These are phyloP conservation scores for Chrysanthemum makinoi DNA, from an alignment of 129 eudicot genomes.

Conservation along the genomic window DNA sequence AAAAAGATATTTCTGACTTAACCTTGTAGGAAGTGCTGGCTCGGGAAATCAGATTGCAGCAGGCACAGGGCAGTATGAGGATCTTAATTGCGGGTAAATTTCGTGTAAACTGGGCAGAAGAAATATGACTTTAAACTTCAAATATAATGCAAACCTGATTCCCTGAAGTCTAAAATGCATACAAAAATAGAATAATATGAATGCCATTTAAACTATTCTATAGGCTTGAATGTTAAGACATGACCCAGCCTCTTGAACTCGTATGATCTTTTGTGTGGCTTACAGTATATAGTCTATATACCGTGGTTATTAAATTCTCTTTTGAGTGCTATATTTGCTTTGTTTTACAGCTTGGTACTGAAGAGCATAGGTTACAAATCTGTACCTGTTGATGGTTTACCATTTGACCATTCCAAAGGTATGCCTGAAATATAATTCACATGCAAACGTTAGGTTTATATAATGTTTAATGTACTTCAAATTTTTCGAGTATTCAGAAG, in stretches of 20 bases:
- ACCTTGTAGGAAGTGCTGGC: slow-evolving; percentile 43
- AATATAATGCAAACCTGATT: neutral
- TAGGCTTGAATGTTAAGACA: neutral
- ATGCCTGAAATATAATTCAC: neutral
- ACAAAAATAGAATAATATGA: neutral
- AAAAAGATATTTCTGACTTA: neutral
- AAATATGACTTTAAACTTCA: neutral
- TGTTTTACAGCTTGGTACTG: slow-evolving; percentile 65
- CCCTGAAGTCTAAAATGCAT: slow-evolving; percentile 9
- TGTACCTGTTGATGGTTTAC: slow-evolving; percentile 74
- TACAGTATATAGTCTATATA: neutral
- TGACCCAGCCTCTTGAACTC: neutral
- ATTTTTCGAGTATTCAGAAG: no score
- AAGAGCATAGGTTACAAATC: slow-evolving; percentile 97
- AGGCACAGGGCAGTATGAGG: slow-evolving; percentile 72
- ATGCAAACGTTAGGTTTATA: neutral
- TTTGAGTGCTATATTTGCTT: neutral
- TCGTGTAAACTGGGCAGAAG: slow-evolving; percentile 5
- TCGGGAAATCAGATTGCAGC: slow-evolving; percentile 66
- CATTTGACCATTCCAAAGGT: slow-evolving; percentile 82
- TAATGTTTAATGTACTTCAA: no score
- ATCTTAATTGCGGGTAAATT: slow-evolving; percentile 75
- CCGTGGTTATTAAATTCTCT: neutral
- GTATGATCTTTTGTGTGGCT: slow-evolving; percentile 16
- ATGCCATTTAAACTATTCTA: neutral